Percentiles rank a stretch among this genome's conserved stretches.
These are phyloP conservation scores for Xylaria acuta DNA, from an alignment of 495 filamentous ascomycete genomes.

Conservation along the genomic window DNA sequence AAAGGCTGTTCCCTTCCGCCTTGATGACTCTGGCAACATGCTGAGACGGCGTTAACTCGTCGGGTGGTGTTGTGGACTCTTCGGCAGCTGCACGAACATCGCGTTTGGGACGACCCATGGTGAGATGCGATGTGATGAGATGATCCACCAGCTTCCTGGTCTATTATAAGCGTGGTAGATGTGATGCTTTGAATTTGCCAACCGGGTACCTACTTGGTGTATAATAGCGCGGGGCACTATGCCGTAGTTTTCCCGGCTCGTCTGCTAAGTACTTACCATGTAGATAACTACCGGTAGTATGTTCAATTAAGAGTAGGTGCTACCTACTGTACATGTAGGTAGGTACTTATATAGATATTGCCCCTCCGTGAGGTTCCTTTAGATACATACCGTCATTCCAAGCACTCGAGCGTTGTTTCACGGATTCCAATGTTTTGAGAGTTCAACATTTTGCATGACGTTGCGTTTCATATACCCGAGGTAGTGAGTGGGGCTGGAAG, in stretches of 20 bases:
- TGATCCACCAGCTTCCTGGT: background rate
- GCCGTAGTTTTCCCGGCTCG: constrained; percentile 21
- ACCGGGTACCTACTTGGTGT: background rate
- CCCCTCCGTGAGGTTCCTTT: background rate
- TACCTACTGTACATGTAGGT: no score
- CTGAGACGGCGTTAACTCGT: constrained; percentile 66
- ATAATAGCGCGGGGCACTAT: background rate
- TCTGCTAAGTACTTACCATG: no score
- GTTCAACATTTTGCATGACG: background rate
- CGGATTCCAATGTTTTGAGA: background rate
- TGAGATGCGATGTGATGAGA: constrained; percentile 9
- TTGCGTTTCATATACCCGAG: background rate
- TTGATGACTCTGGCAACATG: constrained; percentile 77
- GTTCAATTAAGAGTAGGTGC: no score
- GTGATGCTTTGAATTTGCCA: constrained; percentile 14
- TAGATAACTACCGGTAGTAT: no score
- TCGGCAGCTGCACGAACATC: constrained; percentile 74
- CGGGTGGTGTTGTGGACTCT: constrained; percentile 76
- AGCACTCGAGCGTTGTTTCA: background rate
- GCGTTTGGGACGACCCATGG: constrained; percentile 77
- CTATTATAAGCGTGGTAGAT: background rate
- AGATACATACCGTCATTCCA: background rate
- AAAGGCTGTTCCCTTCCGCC: constrained; percentile 86
- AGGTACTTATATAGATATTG: no score
- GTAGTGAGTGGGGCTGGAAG: no score